phyloP scores from a whole-genome alignment of 192 early-diverging fungal genomes.

The Dispira simplex region DNA sequence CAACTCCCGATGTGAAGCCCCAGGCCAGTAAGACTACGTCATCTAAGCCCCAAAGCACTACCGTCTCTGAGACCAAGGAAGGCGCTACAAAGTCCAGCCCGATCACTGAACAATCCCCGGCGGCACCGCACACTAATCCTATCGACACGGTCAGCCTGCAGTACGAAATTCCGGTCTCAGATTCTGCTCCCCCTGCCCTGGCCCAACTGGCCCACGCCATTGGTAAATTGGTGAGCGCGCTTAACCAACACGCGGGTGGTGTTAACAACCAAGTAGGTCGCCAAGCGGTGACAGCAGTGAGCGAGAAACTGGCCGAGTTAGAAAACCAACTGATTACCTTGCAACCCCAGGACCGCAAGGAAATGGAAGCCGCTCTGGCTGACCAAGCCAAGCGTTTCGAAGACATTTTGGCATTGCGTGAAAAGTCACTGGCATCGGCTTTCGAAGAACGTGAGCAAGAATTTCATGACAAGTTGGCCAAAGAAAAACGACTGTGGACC shows the following conservation, averaged over 20 bases:
- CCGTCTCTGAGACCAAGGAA: neutral
- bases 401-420: slow-evolving; percentile 20
- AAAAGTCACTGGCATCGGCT: slow-evolving; percentile 18
- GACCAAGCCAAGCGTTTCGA: slow-evolving; percentile 41
- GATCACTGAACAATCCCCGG: slow-evolving; percentile 9
- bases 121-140: slow-evolving; percentile 8
- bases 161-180: slow-evolving; percentile 25
- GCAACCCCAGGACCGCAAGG: slow-evolving; percentile 25
- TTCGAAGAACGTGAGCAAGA: slow-evolving; percentile 16
- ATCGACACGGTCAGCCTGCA: slow-evolving; percentile 19
- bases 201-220: slow-evolving; percentile 20
- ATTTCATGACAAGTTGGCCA: slow-evolving; percentile 28
- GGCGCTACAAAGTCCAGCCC: neutral
- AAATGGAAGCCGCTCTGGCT: slow-evolving; percentile 36
- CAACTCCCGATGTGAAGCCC: neutral
- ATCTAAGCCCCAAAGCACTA: neutral
- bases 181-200: slow-evolving; percentile 20
- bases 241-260: slow-evolving; percentile 22
- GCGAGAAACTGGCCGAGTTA: slow-evolving; percentile 28
- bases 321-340: slow-evolving; percentile 30
- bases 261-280: slow-evolving; percentile 19
- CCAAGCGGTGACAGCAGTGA: slow-evolving; percentile 22
- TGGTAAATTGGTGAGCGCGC: slow-evolving; percentile 16
- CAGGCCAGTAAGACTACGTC: neutral
- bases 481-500: slow-evolving; percentile 24